Percentiles rank a stretch among this genome's conserved stretches.
Conservation (phyloP, 768 basidiomycete species). For the Hygrocybe punicea region DNA sequence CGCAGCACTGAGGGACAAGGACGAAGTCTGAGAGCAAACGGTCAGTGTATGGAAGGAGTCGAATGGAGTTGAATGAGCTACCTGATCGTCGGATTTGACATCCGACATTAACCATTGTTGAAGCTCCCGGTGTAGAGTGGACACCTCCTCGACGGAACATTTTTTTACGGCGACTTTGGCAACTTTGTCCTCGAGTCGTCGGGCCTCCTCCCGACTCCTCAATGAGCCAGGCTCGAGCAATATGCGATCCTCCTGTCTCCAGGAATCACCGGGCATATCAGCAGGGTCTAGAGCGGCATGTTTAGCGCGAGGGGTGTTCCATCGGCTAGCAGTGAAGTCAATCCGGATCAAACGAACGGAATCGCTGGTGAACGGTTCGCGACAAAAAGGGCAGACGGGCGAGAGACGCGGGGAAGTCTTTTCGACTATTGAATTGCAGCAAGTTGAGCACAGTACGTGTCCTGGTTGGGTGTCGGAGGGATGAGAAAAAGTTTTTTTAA, state of each 20-base stretch:
- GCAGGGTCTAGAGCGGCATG: conserved; percentile 46
- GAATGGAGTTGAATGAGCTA: conserved; percentile 36
- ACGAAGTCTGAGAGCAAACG: conserved; percentile 47
- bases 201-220: conserved; percentile 52
- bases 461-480: conserved; percentile 42
- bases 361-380: conserved; percentile 66
- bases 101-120: conserved; percentile 70
- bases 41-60: neutral
- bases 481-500: conserved; percentile 25
- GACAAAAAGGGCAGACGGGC: conserved; percentile 84
- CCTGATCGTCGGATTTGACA: conserved; percentile 59
- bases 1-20: conserved; percentile 71
- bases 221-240: conserved; percentile 35
- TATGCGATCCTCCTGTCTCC: conserved; percentile 6
- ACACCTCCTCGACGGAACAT: conserved; percentile 84
- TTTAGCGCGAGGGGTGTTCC: conserved; percentile 61
- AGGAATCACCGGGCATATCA: conserved; percentile 17
- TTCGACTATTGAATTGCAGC: conserved; percentile 78
- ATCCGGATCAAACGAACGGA: conserved; percentile 73
- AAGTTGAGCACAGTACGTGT: conserved; percentile 74
- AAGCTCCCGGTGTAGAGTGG: conserved; percentile 71
- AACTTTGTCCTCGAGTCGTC: conserved; percentile 73
- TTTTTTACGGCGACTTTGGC: conserved; percentile 77
- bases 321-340: conserved; percentile 68
- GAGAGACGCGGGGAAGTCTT: conserved; percentile 67